These are phyloP conservation scores for Brettanomyces custersianus DNA, from an alignment of 805 yeast genomes.

Conservation along the genomic window DNA sequence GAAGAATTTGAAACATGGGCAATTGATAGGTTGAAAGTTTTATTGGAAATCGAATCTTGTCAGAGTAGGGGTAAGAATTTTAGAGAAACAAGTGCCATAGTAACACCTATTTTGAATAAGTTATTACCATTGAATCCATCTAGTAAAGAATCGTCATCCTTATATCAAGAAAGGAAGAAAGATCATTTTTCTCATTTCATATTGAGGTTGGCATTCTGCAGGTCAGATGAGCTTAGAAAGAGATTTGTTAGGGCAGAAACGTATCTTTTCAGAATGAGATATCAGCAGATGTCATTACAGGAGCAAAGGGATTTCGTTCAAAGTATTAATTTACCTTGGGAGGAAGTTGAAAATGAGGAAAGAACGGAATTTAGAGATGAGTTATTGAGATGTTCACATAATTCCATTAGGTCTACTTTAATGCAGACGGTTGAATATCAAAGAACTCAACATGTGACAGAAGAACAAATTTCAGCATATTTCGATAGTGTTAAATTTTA, in stretches of 20 bases:
- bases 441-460: slow-evolving; percentile 19
- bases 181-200: slow-evolving; percentile 92
- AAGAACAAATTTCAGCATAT: slow-evolving; percentile 44
- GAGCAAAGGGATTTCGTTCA: slow-evolving; percentile 71
- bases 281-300: slow-evolving; percentile 44
- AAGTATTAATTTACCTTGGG: slow-evolving; percentile 62
- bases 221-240: slow-evolving; percentile 71
- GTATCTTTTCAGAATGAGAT: slow-evolving; percentile 65
- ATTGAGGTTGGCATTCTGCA: slow-evolving; percentile 80
- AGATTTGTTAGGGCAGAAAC: slow-evolving; percentile 76
- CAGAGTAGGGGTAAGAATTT: slow-evolving; percentile 51
- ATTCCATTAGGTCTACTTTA: slow-evolving; percentile 30
- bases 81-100: slow-evolving; percentile 54
- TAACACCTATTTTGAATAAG: slow-evolving; percentile 59
- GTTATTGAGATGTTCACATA: slow-evolving; percentile 47
- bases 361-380: slow-evolving; percentile 38
- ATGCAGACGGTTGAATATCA: slow-evolving; percentile 23
- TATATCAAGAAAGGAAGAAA: slow-evolving; percentile 59
- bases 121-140: slow-evolving; percentile 53
- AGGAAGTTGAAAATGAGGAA: slow-evolving; percentile 55
- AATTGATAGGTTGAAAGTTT: slow-evolving; percentile 74
- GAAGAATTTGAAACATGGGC: slow-evolving; percentile 97
- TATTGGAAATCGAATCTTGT: slow-evolving; percentile 78
- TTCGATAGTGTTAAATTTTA: slow-evolving; percentile 59
- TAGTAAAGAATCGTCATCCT: slow-evolving; percentile 29